Base-by-base conservation (phyloP, 2,329 filamentous ascomycete genomes). In the Proliferodiscus dingleyae region DNA sequence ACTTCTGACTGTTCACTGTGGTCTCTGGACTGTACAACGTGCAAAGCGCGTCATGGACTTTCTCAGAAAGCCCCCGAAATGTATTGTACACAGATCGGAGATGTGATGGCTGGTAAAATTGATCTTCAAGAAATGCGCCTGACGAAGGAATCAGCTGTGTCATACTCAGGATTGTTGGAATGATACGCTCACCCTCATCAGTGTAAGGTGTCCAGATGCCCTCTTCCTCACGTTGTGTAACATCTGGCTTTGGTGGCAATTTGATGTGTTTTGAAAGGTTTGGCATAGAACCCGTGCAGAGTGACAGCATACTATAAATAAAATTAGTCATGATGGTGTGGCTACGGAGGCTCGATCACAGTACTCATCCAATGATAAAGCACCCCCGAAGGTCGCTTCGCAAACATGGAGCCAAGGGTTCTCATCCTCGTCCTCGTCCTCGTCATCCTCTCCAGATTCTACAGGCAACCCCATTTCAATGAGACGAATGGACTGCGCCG, bases 401-500 rank as follows among this genome's bases (percentile, higher is more conserved):
- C 71, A 66, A 23, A 71, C 26, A 7, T 28, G 26, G n/a, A n/a
- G n/a, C n/a, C n/a, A n/a, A n/a, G n/a, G n/a, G 7, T 28, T 28
- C 26, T 28, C 69, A 49, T 72, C 67, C 13, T 69, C 56, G 39
- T 74, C 70, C n/a, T 63, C 62, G n/a, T 64, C 55, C 24, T 47
- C 47, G 33, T 43, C 38, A 7, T 7, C 26, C 7, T 28, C 26
- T 11, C 48, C 41, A 10, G 43, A 37, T 29, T 60, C 54, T 9
- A 40, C 24, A 43, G 54, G 51, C 15, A 56, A 33, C 7, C 53
- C 53, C 52, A 53, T 54, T 37, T 56, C 85, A 30, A 87, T 71
- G 52, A 88, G 74, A 3, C 83, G 75, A 48, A 87, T 78, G 56
- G 82, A 86, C 60, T 86, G 79, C 1, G 84, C 83, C 2, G 81